Evolutionary conservation across 1,139 yeast species (phyloP), one percentile per base, ranked within the genome.

Genomic region (Debaryomycetaceae sp.): DNA sequence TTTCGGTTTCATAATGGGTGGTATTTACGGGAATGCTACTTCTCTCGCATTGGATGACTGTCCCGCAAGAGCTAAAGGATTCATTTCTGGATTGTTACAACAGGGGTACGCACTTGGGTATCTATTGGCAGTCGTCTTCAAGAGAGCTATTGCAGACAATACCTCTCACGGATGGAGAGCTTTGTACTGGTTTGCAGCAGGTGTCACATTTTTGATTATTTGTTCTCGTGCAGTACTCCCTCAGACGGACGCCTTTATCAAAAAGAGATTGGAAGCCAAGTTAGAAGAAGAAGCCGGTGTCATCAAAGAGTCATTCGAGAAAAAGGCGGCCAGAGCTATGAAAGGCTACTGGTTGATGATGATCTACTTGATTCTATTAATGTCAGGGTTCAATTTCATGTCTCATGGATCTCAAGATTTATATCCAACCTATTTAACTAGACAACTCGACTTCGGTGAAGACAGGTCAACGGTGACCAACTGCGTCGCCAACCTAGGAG

Each of bases 171-270:
- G 79, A 1, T 87, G 96, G 96, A 76, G 95, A 58, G 77, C 89
- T 1, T 70, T 87, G 51, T 85, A 83, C 63, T 87, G 95, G 90
- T 85, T 88, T 56, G 80, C 87, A 42, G 82, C 93, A 24, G 87
- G 91, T 24, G 63, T 66, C 17, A 70, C 73, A 7, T 62, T 67
- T 4, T 44, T 70, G 24, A 60, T 70, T 40, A 58, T 69, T 24
- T 45, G 57, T 17, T 68, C 72, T 71, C 60, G 74, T 50, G 50
- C 55, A 24, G 57, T 55, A 40, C 55, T 58, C 40, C 72, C 73
- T 1, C 75, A 70, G 56, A 64, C 73, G 2, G 61, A 63, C 42
- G 55, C 64, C 43, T 59, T 52, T 39, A n/a, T 55, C 5, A 55
- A 49, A 33, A 44, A 58, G 45, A 47, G 55, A 42, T 52, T 55